These are phyloP conservation scores for Sclerotinia trifoliorum DNA, from an alignment of 2,329 filamentous ascomycete species.

Conservation along the genomic window DNA sequence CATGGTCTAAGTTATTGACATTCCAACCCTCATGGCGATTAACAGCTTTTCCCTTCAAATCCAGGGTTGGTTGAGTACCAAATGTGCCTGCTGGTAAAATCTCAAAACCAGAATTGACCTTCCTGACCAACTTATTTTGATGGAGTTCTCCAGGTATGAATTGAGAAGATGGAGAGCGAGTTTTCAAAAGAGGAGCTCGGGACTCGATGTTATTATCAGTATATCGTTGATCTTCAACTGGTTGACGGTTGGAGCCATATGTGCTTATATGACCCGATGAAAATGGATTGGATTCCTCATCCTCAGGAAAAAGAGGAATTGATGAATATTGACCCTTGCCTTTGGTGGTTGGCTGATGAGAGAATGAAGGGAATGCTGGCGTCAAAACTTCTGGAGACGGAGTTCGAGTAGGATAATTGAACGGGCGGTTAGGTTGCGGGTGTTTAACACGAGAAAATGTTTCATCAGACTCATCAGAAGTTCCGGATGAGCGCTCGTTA, in stretches of 20 bases:
- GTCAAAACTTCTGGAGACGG: slow-evolving; percentile 20
- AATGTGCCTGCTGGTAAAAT: slow-evolving; percentile 45
- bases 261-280: slow-evolving; percentile 23
- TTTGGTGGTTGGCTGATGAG: slow-evolving; percentile 12
- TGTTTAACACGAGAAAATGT: slow-evolving; percentile 32
- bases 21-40: slow-evolving; percentile 24
- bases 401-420: slow-evolving; percentile 21
- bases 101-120: slow-evolving; percentile 44
- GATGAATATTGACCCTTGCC: slow-evolving; percentile 32
- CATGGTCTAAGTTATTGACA: slow-evolving; percentile 28
- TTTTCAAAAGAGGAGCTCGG: slow-evolving; percentile 21
- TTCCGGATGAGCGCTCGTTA: slow-evolving; percentile 37
- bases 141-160: slow-evolving; percentile 43
- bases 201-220: slow-evolving; percentile 19
- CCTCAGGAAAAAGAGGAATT: slow-evolving; percentile 26
- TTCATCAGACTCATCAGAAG: slow-evolving; percentile 37
- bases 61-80: slow-evolving; percentile 28
- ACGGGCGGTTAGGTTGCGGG: slow-evolving; percentile 10
- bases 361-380: not conserved
- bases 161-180: slow-evolving; percentile 31
- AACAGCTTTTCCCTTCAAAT: slow-evolving; percentile 26
- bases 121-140: slow-evolving; percentile 41
- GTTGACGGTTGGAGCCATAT: slow-evolving; percentile 3
- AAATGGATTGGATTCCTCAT: slow-evolving; percentile 31
- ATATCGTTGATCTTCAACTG: slow-evolving; percentile 10